Evolutionary conservation across 2,329 filamentous ascomycete species (phyloP), one percentile per base, ranked within the genome.

Genomic region (Sclerotinia spermophila): DNA sequence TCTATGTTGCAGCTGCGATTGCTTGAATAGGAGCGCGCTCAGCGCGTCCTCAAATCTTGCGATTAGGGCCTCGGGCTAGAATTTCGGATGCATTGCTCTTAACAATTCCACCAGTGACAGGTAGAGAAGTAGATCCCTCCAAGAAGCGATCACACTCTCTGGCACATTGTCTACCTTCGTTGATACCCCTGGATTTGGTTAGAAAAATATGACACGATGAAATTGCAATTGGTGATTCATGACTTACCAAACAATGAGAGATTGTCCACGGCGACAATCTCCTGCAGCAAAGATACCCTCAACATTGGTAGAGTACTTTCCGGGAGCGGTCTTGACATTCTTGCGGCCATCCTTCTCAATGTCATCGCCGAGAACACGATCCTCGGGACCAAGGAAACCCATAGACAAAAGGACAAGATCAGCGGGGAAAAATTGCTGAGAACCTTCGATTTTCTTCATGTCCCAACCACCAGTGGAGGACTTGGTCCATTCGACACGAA

Each of bases 371-470:
- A 97, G 86, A 53, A 97, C 89, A 75, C 93, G 91, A 76, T 92
- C 92, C 83, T 98, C 95, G 10, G 94, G 94, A 15, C 95, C 95
- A 74, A 97, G 83, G 90, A 98, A 98, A 79, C 95, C 95, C 95
- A 98, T 97, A 67, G 95, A 97, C 64, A 98, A 85, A 59, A 97
- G 88, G 59, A 98, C 94, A 55, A 98, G 88, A 79, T 98, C 95
- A 40, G 95, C 95, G 51, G 93, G 93, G 91, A 97, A 97, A 86
- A 96, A 96, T 80, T 97, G 90, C 84, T 97, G 92, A 73, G 92
- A 95, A 51, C 92, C 94, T 75, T 97, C 94, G 44, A 97, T 86
- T 81, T 97, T 95, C 87, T 97, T 97, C 94, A 98, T 97, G 82
- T 97, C 95, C 95, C 95, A 98, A 59, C 94, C 94, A 75, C 94